A percentile compares a stretch with the other conserved stretches of the same genome.
These are phyloP conservation scores for Chloris gayana DNA, from an alignment of 176 grass and related monocot genomes.

Conservation along the genomic window DNA sequence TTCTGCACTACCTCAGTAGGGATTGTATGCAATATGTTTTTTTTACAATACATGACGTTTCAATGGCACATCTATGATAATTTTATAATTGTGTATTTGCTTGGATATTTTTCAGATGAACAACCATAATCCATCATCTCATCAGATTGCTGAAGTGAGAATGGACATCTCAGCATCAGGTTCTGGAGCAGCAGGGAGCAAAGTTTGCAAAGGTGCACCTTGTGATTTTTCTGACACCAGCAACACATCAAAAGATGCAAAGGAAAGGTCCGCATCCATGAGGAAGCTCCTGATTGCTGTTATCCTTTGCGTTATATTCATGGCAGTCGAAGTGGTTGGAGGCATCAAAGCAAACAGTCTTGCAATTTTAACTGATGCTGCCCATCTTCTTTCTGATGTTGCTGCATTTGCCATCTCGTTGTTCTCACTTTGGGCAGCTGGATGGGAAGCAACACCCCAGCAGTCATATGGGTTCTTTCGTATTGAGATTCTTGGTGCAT, in stretches of 20 bases:
- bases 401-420: slow-evolving; percentile 95
- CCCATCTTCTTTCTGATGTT: slow-evolving; percentile 96
- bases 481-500: slow-evolving; percentile 83
- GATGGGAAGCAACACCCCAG: slow-evolving; percentile 94
- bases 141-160: slow-evolving; percentile 66
- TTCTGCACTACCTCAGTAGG: slow-evolving; percentile 10
- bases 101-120: slow-evolving; percentile 73
- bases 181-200: slow-evolving; percentile 57
- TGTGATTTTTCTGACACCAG: slow-evolving; percentile 73
- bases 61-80: not conserved
- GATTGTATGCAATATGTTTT: not conserved
- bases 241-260: slow-evolving; percentile 60
- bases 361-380: slow-evolving; percentile 94
- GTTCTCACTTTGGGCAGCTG: slow-evolving; percentile 93
- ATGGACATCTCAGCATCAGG: slow-evolving; percentile 55
- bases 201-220: slow-evolving; percentile 65
- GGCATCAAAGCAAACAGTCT: slow-evolving; percentile 98
- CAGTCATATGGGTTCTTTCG: slow-evolving; percentile 97
- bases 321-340: slow-evolving; percentile 89
- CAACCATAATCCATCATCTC: slow-evolving; percentile 26
- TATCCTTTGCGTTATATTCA: slow-evolving; percentile 86
- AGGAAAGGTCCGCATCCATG: slow-evolving; percentile 80
- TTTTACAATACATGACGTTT: slow-evolving; percentile 8
- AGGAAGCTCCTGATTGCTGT: slow-evolving; percentile 82
- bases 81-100: slow-evolving; percentile 23